Evolutionary conservation across 371 early-diverging fungal species (phyloP).

Genomic region (Batkoa obscura): DNA sequence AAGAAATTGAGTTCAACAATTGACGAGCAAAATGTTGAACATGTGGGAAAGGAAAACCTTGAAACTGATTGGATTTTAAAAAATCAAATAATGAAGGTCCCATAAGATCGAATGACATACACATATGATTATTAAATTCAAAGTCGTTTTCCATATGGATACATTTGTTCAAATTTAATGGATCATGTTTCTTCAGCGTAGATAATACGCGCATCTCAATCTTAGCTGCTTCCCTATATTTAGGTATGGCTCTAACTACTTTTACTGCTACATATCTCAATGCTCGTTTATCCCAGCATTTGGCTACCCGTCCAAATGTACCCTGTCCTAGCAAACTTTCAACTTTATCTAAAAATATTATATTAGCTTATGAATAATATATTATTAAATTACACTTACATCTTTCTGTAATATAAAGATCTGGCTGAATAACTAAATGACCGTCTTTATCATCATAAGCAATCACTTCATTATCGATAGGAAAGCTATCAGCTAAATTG

Average conservation of each 20-base stretch:
- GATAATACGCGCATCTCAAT: slow-evolving; percentile 75
- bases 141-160: slow-evolving; percentile 64
- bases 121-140: slow-evolving; percentile 77
- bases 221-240: slow-evolving; percentile 84
- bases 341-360: slow-evolving; percentile 52
- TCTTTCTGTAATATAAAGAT: slow-evolving; percentile 47
- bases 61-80: slow-evolving; percentile 71
- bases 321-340: slow-evolving; percentile 79
- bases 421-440: slow-evolving; percentile 59
- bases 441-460: slow-evolving; percentile 83
- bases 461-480: too few species aligned
- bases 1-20: slow-evolving; percentile 49
- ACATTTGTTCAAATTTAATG: slow-evolving; percentile 24
- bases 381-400: too few species aligned
- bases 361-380: background rate
- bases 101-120: slow-evolving; percentile 91
- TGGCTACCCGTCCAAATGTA: slow-evolving; percentile 91
- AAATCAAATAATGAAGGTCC: slow-evolving; percentile 82
- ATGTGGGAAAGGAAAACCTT: slow-evolving; percentile 67
- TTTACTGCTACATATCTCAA: slow-evolving; percentile 52
- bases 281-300: slow-evolving; percentile 51
- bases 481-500: too few species aligned
- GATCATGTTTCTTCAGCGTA: slow-evolving; percentile 56
- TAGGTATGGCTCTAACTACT: slow-evolving; percentile 80
- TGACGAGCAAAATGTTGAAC: slow-evolving; percentile 68